Base-by-base conservation (phyloP, 164 flowering plant species). In the Protea cynaroides region DNA sequence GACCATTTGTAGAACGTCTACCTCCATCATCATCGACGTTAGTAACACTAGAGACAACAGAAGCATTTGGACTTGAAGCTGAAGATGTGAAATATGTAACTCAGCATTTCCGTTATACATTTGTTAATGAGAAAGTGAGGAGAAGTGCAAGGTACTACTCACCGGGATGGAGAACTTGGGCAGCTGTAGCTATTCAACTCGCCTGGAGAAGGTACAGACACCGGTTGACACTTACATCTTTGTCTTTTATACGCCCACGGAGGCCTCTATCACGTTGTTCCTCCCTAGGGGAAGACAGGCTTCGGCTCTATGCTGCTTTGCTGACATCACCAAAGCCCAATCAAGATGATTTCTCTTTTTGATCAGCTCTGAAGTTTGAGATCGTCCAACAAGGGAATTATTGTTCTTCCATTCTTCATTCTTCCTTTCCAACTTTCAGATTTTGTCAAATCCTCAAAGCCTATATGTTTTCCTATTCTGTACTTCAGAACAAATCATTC, bases 131-230 rank as follows among this genome's bases (percentile, higher is more conserved):
- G 53, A 88, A 71, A 62, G 92, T 90, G 53, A 87, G 79, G 76
- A 79, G 97, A 34, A 90, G 96, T 57, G 96, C 97, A 7, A 65
- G 96, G 38, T 94, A 94, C 50, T 94, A 90, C 68, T 94, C 97
- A 0, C 96, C 96, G 0, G 95, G 98, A 12, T 94, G 97, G 97
- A 74, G 98, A 50, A 94, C 98, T 13, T 89, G 98, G 98, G 98
- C 95, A 0, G 97, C 95, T 1, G 97, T 94, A 37, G 97, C 98
- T 0, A 84, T 94, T 52, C 98, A 94, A 69, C 60, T 90, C 67
- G 97, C 98, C 38, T 94, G 98, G 98, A 71, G 96, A 60, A 78
- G 98, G 80, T 86, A 84, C 56, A 83, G 62, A 68, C 97, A 90
- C 46, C 76, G 98, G 3, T 56, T 90, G 8, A 86, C 97, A 0